phyloP scores from a whole-genome alignment of 2,329 filamentous ascomycete genomes.

The Fusarium pseudograminearum region DNA sequence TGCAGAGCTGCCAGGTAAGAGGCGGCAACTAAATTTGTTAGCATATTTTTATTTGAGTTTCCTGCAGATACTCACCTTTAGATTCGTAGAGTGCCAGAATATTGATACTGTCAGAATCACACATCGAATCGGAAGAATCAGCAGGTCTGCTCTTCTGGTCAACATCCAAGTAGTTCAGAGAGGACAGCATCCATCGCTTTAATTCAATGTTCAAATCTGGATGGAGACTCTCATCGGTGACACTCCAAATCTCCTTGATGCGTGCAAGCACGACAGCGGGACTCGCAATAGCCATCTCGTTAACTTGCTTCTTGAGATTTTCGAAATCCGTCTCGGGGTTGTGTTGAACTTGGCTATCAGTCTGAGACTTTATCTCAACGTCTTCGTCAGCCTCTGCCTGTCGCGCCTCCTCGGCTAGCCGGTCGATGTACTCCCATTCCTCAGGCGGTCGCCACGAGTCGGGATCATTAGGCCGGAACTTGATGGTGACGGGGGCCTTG shows the following conservation, averaged over 20 bases:
- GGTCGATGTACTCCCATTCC: constrained; percentile 55
- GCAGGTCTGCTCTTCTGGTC: constrained; percentile 34
- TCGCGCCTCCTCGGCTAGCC: constrained; percentile 1
- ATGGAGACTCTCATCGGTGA: constrained; percentile 23
- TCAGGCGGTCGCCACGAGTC: constrained; percentile 61
- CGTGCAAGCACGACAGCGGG: constrained; percentile 63
- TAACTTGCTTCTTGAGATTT: constrained; percentile 30
- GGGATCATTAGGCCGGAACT: constrained; percentile 52
- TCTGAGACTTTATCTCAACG: constrained; percentile 1
- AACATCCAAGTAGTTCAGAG: constrained; percentile 62
- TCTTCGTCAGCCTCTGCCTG: not conserved
- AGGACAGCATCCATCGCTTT: constrained; percentile 71
- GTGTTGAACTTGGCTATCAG: not conserved
- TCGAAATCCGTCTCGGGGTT: constrained; percentile 1
- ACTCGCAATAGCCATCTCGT: constrained; percentile 38
- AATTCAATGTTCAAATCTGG: constrained; percentile 62
- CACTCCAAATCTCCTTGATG: constrained; percentile 57
- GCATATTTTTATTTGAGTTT: not conserved
- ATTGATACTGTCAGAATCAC: constrained; percentile 38
- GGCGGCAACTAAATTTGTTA: constrained; percentile 56
- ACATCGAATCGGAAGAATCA: not conserved
- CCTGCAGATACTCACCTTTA: constrained; percentile 53
- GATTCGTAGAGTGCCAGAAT: constrained; percentile 65
- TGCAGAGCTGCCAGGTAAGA: constrained; percentile 63
- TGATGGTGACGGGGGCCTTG: constrained; percentile 33